Evolutionary conservation across 2,329 filamentous ascomycete genomes (phyloP).

Genomic region (Macroventuria anomochaeta): DNA sequence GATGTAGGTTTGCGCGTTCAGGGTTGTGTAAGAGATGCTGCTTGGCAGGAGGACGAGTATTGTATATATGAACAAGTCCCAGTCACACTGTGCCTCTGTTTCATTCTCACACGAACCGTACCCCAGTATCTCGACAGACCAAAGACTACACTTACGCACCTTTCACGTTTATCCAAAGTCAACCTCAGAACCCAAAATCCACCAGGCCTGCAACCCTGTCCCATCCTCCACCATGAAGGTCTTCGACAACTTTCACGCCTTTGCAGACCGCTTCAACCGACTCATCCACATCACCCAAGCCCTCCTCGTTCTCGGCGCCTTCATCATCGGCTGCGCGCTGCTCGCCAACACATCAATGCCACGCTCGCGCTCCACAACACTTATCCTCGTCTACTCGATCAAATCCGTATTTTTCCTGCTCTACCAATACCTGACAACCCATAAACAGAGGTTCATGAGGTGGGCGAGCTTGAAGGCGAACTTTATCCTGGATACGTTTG

Average conservation of each 20-base stretch:
- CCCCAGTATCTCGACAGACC: too few relatives aligned
- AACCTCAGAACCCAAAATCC: too few relatives aligned
- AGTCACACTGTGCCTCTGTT: too few relatives aligned
- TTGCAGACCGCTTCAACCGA: slow-evolving; percentile 10
- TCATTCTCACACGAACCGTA: too few relatives aligned
- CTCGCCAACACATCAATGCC: slow-evolving; percentile 13
- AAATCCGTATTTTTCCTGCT: slow-evolving; percentile 51
- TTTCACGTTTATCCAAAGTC: too few relatives aligned
- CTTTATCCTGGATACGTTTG: slow-evolving; percentile 50
- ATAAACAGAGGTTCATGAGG: slow-evolving; percentile 38
- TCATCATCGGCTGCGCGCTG: slow-evolving; percentile 13
- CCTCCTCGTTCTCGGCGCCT: slow-evolving; percentile 9
- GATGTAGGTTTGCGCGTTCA: not conserved
- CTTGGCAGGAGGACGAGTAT: not conserved
- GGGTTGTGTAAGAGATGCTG: not conserved
- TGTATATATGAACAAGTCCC: too few relatives aligned
- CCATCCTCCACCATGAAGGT: not conserved
- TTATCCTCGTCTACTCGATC: slow-evolving; percentile 18
- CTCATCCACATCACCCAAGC: slow-evolving; percentile 9
- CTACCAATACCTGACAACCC: slow-evolving; percentile 51
- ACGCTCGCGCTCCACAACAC: slow-evolving; percentile 9
- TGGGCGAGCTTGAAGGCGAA: slow-evolving; percentile 51
- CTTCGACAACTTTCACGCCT: not conserved
- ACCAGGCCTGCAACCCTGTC: too few relatives aligned
- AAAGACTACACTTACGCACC: too few relatives aligned